These are phyloP conservation scores for Linum tenue DNA, from an alignment of 345 rosid species.

Conservation along the genomic window DNA sequence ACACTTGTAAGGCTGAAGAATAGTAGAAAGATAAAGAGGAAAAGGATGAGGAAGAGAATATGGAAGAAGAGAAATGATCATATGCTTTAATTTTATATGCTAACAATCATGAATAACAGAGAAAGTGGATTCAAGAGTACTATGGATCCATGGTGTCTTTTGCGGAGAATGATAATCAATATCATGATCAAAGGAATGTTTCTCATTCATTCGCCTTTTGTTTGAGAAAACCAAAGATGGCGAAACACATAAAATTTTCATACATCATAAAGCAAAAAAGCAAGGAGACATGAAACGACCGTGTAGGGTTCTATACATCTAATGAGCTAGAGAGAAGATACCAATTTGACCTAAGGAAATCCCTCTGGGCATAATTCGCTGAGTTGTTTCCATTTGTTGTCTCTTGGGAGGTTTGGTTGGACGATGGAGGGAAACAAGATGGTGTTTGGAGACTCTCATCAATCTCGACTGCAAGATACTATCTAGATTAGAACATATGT, in stretches of 20 bases:
- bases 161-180: neutral
- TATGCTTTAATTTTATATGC: neutral
- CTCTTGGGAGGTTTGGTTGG: too few relatives aligned
- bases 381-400: too few relatives aligned
- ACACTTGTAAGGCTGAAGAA: neutral
- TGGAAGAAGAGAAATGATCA: neutral
- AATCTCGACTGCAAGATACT: too few relatives aligned
- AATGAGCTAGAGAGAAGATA: neutral
- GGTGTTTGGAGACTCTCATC: too few relatives aligned
- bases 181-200: neutral
- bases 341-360: too few relatives aligned
- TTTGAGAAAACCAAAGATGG: neutral
- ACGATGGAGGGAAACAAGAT: too few relatives aligned
- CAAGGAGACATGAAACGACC: neutral
- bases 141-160: neutral
- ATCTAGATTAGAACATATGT: too few relatives aligned
- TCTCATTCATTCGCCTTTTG: neutral
- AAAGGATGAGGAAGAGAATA: too few relatives aligned
- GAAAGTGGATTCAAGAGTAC: neutral
- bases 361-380: too few relatives aligned
- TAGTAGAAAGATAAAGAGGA: neutral
- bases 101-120: neutral
- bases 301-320: neutral
- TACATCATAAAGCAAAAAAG: neutral
- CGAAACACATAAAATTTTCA: neutral